Evolutionary conservation across 805 yeast species (phyloP).

Genomic region (Zygoascus biomembranicola): DNA sequence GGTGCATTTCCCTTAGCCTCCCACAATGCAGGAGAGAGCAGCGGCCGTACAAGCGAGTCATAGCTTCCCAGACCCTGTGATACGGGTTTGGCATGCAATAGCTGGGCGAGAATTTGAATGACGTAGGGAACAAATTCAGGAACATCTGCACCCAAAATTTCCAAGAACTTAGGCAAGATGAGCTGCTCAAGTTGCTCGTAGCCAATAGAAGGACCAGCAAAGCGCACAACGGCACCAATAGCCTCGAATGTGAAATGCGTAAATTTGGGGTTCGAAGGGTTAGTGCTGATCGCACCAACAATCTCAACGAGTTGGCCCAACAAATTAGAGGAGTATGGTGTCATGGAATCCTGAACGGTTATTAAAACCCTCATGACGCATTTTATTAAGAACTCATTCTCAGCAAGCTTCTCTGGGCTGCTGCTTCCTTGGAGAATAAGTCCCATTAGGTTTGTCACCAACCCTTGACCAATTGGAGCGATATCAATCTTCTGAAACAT

Average conservation of each 20-base stretch:
- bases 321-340: constrained; percentile 30
- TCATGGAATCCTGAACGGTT: constrained; percentile 48
- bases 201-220: constrained; percentile 29
- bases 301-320: constrained; percentile 63
- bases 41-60: constrained; percentile 63
- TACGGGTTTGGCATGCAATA: constrained; percentile 48
- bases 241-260: constrained; percentile 88
- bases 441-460: constrained; percentile 58
- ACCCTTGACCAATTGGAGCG: constrained; percentile 48
- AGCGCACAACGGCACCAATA: constrained; percentile 65
- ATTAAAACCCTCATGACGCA: constrained; percentile 77
- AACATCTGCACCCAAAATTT: constrained; percentile 69
- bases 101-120: constrained; percentile 78
- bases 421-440: constrained; percentile 44
- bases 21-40: constrained; percentile 89
- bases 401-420: constrained; percentile 86
- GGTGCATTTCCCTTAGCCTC: constrained; percentile 90
- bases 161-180: constrained; percentile 59
- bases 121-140: constrained; percentile 92
- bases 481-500: constrained; percentile 71
- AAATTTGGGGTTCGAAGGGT: constrained; percentile 94
- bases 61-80: constrained; percentile 50
- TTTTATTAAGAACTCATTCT: constrained; percentile 88
- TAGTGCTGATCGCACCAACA: constrained; percentile 61
- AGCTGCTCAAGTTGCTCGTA: constrained; percentile 37